Evolutionary conservation across 345 rosid species (phyloP), one percentile per base, ranked within the genome.

Genomic region (Balakata baccata): DNA sequence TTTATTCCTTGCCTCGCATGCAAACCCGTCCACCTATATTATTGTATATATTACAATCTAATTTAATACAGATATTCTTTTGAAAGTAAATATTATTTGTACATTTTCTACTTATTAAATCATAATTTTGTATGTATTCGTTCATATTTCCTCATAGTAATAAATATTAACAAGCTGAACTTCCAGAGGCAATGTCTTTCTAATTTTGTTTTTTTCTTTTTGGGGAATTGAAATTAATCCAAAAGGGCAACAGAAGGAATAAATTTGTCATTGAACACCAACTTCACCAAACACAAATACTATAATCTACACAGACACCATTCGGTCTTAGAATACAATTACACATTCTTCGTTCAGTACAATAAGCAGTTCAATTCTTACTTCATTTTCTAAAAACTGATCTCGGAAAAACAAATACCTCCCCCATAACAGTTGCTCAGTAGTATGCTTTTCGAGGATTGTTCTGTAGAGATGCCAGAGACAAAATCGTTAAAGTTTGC

Each of bases 361-460:
- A 29, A 29, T 29, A 46, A 74, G 57, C 37, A 75, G 52, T 64
- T 43, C 52, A 56, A 49, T 12, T 41, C 29, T 58, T 45, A 50
- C 6, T 9, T 62, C 18, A 29, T 62, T 76, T 76, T 66, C 65
- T 47, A 14, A 69, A 53, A 45, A 43, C 38, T 17, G 29, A 37
- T 72, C 47, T 25, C 2, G 11, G 29, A 53, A 23, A 71, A 39
- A 54, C 49, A n/a, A 12, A 43, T 43, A 29, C 1, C 66, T 17
- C 29, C 47, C 9, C 5, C 20, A n/a, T 23, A 51, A 7, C 12
- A 6, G 12, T 45, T 59, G 49, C 51, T 86, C 83, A 90, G 79
- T 88, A 90, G 79, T 90, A 90, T 10, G 88, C 84, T 70, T 90
- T 90, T 22, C 95, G 84, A 34, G 95, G 95, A 76, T 90, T 90